These are phyloP conservation scores for Mucor velutinosus DNA, from an alignment of 371 early-diverging fungal species.

Conservation along the genomic window DNA sequence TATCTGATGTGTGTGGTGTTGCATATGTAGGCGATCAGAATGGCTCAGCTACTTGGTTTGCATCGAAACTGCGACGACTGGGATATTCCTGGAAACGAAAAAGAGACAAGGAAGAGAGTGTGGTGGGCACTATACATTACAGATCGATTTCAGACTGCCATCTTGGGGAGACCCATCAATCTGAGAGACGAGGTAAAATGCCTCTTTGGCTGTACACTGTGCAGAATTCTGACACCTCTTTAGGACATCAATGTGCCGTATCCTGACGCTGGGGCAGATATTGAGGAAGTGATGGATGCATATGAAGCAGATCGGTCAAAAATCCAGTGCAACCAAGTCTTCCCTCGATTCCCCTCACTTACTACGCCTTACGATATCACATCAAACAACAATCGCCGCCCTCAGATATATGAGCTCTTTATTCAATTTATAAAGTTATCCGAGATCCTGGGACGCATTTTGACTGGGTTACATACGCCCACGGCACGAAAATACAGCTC, in stretches of 20 bases:
- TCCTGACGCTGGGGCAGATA: conserved; percentile 33
- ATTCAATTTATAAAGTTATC: conserved; percentile 43
- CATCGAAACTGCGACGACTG: conserved; percentile 42
- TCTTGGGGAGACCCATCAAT: conserved; percentile 37
- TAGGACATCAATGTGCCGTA: conserved; percentile 41
- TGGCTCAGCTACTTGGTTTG: conserved; percentile 40
- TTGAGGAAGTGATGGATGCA: conserved; percentile 44
- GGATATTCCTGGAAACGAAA: conserved; percentile 40
- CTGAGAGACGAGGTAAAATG: conserved; percentile 40
- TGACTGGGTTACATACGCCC: conserved; percentile 42
- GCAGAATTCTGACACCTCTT: not conserved
- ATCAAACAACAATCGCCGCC: not conserved
- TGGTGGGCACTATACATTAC: conserved; percentile 48
- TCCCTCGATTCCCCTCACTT: conserved; percentile 34
- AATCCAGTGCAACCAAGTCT: not conserved
- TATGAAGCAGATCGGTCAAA: conserved; percentile 23
- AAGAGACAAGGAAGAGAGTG: conserved; percentile 39
- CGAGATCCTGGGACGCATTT: conserved; percentile 37
- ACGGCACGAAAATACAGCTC: conserved; percentile 35
- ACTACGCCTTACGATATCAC: conserved; percentile 13
- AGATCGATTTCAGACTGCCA: conserved; percentile 44
- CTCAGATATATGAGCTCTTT: conserved; percentile 38
- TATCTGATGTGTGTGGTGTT: not conserved
- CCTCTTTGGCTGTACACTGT: too few relatives aligned
- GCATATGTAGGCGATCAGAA: conserved; percentile 9